Conservation (phyloP, 2,329 filamentous ascomycete species). For the Teratosphaeria epicoccoides region DNA sequence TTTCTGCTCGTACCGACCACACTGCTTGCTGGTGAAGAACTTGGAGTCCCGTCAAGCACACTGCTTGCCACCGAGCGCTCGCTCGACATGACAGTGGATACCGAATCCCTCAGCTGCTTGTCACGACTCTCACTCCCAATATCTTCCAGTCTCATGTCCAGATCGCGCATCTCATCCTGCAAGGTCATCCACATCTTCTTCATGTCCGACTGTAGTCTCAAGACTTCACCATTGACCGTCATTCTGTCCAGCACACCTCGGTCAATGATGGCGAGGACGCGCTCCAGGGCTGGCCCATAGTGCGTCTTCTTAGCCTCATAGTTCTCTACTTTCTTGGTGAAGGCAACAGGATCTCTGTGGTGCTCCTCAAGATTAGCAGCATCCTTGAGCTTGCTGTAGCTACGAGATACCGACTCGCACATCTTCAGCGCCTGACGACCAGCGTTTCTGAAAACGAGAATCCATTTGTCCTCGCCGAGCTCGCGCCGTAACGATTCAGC, state of each 20-base stretch:
- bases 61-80: slow-evolving; percentile 45
- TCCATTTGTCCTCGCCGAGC: slow-evolving; percentile 89
- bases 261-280: slow-evolving; percentile 84
- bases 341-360: slow-evolving; percentile 55
- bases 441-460: slow-evolving; percentile 87
- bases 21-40: slow-evolving; percentile 56
- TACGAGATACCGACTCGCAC: slow-evolving; percentile 88
- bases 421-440: slow-evolving; percentile 89
- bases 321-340: slow-evolving; percentile 77
- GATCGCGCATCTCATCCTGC: slow-evolving; percentile 64
- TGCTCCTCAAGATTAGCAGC: slow-evolving; percentile 65
- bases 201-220: slow-evolving; percentile 77
- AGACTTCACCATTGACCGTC: slow-evolving; percentile 90
- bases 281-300: slow-evolving; percentile 85
- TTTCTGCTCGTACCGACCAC: slow-evolving; percentile 45
- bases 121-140: slow-evolving; percentile 44
- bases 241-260: slow-evolving; percentile 91
- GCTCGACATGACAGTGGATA: slow-evolving; percentile 82
- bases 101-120: slow-evolving; percentile 77
- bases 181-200: slow-evolving; percentile 69
- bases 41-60: slow-evolving; percentile 42
- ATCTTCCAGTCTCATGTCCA: slow-evolving; percentile 67
- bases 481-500: slow-evolving; percentile 83
- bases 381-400: slow-evolving; percentile 70
- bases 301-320: slow-evolving; percentile 93